Percentiles rank a stretch among this genome's conserved stretches.
Evolutionary conservation across 1,139 yeast genomes (phyloP).

Genomic region (Pichia sp.): DNA sequence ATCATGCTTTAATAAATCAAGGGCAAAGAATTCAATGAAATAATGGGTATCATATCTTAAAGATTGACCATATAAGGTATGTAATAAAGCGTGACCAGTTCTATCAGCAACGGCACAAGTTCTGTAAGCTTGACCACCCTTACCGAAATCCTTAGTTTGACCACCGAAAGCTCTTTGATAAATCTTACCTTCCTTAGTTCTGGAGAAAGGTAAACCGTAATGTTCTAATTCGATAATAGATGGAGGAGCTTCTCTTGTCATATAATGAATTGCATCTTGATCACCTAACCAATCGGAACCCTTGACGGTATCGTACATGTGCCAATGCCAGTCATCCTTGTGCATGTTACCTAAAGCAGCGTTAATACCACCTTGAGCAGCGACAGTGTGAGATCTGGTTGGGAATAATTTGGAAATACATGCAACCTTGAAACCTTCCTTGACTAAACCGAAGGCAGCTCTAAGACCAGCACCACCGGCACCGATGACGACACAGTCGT

Average conservation of each 20-base stretch:
- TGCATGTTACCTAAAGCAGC: constrained; percentile 99
- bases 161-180: constrained; percentile 99
- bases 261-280: constrained; percentile 98
- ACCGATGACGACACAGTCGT: constrained; percentile 97
- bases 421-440: constrained; percentile 97
- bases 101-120: constrained; percentile 99
- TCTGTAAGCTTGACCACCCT: constrained; percentile 99
- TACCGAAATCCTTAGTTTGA: constrained; percentile 92
- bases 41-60: constrained; percentile 96
- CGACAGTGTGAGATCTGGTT: constrained; percentile 98
- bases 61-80: constrained; percentile 95
- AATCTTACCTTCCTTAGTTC: constrained; percentile 96
- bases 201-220: constrained; percentile 97
- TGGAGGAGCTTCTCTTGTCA: constrained; percentile 98
- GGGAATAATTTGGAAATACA: constrained; percentile 98
- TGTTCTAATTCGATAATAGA: constrained; percentile 97
- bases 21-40: constrained; percentile 95
- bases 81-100: constrained; percentile 97
- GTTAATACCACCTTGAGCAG: constrained; percentile 99
- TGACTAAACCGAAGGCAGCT: constrained; percentile 97
- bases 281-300: constrained; percentile 99
- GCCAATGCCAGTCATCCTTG: constrained; percentile 99
- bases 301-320: constrained; percentile 98
- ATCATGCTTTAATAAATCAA: constrained; percentile 92
- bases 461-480: constrained; percentile 99